Conservation (phyloP, 83 land plant genomes). For the Diphasiastrum complanatum region DNA sequence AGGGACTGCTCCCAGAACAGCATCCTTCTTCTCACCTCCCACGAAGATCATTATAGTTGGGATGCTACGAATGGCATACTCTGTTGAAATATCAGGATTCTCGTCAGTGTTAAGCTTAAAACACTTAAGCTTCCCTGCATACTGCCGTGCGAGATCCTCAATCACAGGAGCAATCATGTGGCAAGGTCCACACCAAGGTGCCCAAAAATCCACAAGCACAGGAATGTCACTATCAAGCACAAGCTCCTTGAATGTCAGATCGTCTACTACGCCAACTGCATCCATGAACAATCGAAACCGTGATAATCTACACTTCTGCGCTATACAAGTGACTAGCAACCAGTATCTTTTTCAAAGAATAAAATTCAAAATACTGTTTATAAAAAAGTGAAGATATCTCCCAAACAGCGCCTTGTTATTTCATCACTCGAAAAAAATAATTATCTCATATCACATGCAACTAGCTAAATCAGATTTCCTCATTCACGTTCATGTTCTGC, state of each 20-base stretch:
- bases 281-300: no score
- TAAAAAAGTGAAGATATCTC: no score
- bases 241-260: constrained; percentile 44
- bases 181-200: constrained; percentile 89
- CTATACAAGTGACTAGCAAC: no score
- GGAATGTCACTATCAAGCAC: constrained; percentile 52
- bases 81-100: constrained; percentile 58
- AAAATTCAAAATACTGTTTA: no score
- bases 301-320: no score
- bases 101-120: constrained; percentile 74
- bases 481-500: no score
- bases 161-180: constrained; percentile 69
- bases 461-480: no score
- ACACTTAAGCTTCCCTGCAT: constrained; percentile 68
- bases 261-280: constrained; percentile 47
- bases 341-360: no score
- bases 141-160: constrained; percentile 52
- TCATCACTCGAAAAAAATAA: no score
- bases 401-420: no score
- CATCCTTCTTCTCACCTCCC: constrained; percentile 66
- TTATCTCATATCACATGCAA: no score
- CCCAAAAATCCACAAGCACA: constrained; percentile 84
- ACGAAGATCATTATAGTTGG: constrained; percentile 70
- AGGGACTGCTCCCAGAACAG: constrained; percentile 78
- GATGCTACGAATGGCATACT: constrained; percentile 79